Evolutionary conservation across 306 rosid species (phyloP), one percentile per base, ranked within the genome.

Genomic region (Phaseolus lunatus): DNA sequence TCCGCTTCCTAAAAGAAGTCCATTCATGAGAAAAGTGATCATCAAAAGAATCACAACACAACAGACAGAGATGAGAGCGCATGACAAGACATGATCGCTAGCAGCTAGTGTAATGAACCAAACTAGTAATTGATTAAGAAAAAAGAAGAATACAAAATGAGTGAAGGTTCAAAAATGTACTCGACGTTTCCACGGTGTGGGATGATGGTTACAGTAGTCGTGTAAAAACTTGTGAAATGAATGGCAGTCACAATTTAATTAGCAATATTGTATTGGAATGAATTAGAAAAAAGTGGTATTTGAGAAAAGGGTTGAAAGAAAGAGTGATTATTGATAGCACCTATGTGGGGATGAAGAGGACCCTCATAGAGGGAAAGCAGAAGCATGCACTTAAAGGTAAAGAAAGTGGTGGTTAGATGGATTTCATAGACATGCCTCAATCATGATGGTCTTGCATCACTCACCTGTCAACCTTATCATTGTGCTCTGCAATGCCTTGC

Each of bases 331-430:
- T 80, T 74, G 3, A 68, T 64, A 70, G 84, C 89, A 75, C 87
- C 85, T 75, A 77, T 61, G 54, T 33, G 72, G 87, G 89, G 80
- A 74, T 78, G 73, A 82, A 81, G 12, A 75, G 85, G 89, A 80
- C 87, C 87, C 87, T 75, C 29, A 10, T 31, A 71, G 73, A 88
- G 73, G 59, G 72, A 85, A 88, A 79, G 80, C 9, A 52, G 67
- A 22, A 70, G 62, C 80, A 22, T 66, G 62, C 80, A 84, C 44
- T 77, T 82, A 65, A 82, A 81, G 85, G 61, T 14, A 53, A 56
- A 70, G 75, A 72, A 62, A 67, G 70, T 75, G 59, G 69, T 79
- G 7, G 56, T 79, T 70, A 79, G 43, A 68, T 37, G 62, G 64
- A 84, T 77, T 75, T 19, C 12, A 24, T 47, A 65, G 67, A 76